phyloP scores from a whole-genome alignment of 2,329 filamentous ascomycete species.

The Furcasterigmium sp. region DNA sequence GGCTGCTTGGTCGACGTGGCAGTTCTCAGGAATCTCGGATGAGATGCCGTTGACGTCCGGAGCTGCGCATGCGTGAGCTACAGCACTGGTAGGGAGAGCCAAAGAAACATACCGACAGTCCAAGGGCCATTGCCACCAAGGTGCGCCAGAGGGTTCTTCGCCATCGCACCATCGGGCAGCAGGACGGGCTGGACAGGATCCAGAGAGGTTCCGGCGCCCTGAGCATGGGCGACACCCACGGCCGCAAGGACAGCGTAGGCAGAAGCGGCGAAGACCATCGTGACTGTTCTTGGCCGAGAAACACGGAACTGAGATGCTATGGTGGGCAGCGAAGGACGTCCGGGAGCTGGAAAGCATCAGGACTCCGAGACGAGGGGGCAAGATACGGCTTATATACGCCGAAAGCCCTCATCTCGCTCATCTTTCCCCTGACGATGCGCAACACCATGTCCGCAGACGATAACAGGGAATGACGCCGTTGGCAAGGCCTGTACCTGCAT shows the following conservation, averaged over 20 bases:
- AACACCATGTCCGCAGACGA: too few species aligned
- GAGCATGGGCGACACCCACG: conserved; percentile 10
- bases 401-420: too few species aligned
- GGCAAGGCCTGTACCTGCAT: too few species aligned
- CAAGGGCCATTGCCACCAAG: conserved; percentile 50
- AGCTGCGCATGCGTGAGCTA: conserved; percentile 25
- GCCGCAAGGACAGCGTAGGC: conserved; percentile 7
- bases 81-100: background rate
- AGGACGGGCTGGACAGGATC: conserved; percentile 20
- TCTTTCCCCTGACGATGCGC: too few species aligned
- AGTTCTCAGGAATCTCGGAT: conserved; percentile 47
- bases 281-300: background rate
- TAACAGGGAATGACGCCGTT: too few species aligned
- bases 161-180: conserved; percentile 18
- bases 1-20: conserved; percentile 54
- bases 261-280: background rate
- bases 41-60: conserved; percentile 52
- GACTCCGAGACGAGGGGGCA: too few species aligned
- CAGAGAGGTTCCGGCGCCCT: conserved; percentile 14
- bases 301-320: too few species aligned
- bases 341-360: too few species aligned
- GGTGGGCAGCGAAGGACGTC: too few species aligned
- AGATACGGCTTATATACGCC: too few species aligned
- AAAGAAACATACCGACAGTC: conserved; percentile 35
- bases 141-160: conserved; percentile 38